These are phyloP conservation scores for Metrosideros polymorpha DNA, from an alignment of 441 rosid species.

Conservation along the genomic window DNA sequence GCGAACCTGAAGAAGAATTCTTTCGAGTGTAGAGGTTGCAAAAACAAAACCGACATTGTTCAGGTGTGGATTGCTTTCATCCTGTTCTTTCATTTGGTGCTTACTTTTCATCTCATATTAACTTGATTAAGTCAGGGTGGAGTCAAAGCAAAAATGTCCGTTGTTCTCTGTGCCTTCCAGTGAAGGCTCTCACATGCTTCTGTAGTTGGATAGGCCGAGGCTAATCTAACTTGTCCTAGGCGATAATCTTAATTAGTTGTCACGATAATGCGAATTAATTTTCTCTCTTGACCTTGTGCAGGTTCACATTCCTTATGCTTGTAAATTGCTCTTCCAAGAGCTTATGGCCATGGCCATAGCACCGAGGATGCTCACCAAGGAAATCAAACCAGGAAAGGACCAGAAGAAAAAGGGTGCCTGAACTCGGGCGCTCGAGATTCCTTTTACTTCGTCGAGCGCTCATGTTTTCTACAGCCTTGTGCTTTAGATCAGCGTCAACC, in stretches of 20 bases:
- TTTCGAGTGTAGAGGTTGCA: slow-evolving; percentile 96
- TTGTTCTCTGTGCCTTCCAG: no score
- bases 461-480: not conserved
- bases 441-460: not conserved
- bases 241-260: not conserved
- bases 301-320: slow-evolving; percentile 96
- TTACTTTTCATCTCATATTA: not conserved
- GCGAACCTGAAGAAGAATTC: slow-evolving; percentile 90
- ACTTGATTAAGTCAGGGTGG: not conserved
- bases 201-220: not conserved
- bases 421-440: not conserved
- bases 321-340: slow-evolving; percentile 92
- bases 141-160: not conserved
- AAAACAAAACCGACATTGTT: slow-evolving; percentile 85
- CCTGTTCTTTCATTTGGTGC: not conserved
- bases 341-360: slow-evolving; percentile 99
- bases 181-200: not conserved
- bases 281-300: slow-evolving; percentile 6
- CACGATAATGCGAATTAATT: not conserved
- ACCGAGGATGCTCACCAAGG: slow-evolving; percentile 87
- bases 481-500: not conserved
- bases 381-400: slow-evolving; percentile 30
- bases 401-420: slow-evolving; percentile 58
- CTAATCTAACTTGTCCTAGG: not conserved
- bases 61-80: slow-evolving; percentile 35